Conservation (phyloP, 2,329 filamentous ascomycete species). For the Penicillium verrucosum region DNA sequence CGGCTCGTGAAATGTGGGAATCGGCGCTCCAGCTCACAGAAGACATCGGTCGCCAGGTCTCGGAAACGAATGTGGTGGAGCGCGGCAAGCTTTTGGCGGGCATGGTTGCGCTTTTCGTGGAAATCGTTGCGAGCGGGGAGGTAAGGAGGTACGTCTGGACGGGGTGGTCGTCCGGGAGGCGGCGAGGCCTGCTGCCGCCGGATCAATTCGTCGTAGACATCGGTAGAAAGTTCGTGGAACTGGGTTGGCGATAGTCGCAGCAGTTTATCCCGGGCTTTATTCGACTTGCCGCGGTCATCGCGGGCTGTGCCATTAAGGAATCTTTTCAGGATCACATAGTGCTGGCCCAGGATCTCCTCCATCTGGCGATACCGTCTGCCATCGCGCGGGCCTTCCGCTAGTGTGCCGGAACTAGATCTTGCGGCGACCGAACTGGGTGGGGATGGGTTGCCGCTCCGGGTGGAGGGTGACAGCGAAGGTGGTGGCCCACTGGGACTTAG, state of each 20-base stretch:
- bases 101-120: conserved; percentile 95
- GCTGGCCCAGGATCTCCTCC: conserved; percentile 72
- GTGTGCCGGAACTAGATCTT: conserved; percentile 73
- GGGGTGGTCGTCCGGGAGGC: conserved; percentile 41
- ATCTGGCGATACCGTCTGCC: conserved; percentile 54
- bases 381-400: conserved; percentile 58
- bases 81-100: conserved; percentile 90
- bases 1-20: conserved; percentile 75
- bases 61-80: conserved; percentile 82
- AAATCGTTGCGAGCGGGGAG: conserved; percentile 84
- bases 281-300: conserved; percentile 74
- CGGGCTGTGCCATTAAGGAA: conserved; percentile 69
- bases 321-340: conserved; percentile 74
- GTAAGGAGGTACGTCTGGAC: conserved; percentile 60
- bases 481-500: conserved; percentile 55
- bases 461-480: conserved; percentile 13
- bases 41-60: conserved; percentile 92
- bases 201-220: conserved; percentile 92
- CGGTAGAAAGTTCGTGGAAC: conserved; percentile 95
- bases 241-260: conserved; percentile 85
- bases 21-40: conserved; percentile 86
- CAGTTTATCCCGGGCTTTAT: conserved; percentile 91
- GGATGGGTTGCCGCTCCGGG: conserved; percentile 59
- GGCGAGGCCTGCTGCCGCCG: conserved; percentile 70
- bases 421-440: conserved; percentile 80